Evolutionary conservation across 805 yeast species (phyloP).

Genomic region (Myxozyma geophila): DNA sequence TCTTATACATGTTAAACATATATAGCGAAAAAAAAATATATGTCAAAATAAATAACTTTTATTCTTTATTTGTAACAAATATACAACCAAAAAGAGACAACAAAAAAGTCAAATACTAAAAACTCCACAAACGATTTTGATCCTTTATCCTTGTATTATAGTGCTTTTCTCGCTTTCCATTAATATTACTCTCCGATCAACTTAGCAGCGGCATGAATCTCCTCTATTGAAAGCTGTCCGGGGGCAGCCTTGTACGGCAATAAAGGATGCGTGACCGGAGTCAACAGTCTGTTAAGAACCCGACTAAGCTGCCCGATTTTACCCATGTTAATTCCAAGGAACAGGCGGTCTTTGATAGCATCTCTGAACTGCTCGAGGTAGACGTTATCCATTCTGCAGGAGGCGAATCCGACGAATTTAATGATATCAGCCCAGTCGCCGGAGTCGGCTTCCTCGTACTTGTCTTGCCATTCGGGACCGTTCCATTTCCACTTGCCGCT

Average conservation of each 20-base stretch:
- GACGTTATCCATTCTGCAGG: constrained; percentile 66
- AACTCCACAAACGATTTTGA: not conserved
- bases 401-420: constrained; percentile 83
- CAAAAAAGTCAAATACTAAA: not conserved
- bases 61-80: not conserved
- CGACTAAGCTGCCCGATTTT: constrained; percentile 76
- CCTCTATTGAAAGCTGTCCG: constrained; percentile 70
- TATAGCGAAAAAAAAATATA: too few relatives aligned
- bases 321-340: constrained; percentile 86
- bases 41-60: not conserved
- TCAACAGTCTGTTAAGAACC: constrained; percentile 71
- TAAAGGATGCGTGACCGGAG: constrained; percentile 80
- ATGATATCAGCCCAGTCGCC: constrained; percentile 63
- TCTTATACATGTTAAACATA: too few relatives aligned
- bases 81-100: not conserved
- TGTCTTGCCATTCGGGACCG: constrained; percentile 72
- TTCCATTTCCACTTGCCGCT: constrained; percentile 67
- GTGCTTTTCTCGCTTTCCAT: not conserved
- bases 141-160: not conserved
- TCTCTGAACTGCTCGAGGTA: constrained; percentile 70
- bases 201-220: constrained; percentile 50
- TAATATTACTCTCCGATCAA: constrained; percentile 29
- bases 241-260: constrained; percentile 77
- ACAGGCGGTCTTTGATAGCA: constrained; percentile 58
- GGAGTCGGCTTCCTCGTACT: constrained; percentile 64